phyloP scores from a whole-genome alignment of 176 grass and related monocot genomes.

The Oryza meridionalis region DNA sequence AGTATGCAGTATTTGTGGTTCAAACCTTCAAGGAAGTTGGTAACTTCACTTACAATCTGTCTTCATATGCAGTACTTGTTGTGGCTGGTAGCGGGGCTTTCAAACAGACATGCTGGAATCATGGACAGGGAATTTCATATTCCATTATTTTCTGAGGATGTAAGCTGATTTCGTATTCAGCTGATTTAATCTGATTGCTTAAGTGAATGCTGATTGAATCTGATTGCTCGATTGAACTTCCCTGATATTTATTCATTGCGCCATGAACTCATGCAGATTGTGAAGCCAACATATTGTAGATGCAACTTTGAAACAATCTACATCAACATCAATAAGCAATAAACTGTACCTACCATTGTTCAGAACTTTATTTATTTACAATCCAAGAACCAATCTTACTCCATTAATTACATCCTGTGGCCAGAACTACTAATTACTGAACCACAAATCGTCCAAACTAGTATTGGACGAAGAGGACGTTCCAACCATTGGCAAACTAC shows the following conservation, averaged over 20 bases:
- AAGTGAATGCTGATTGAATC: not conserved
- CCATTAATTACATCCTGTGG: not conserved
- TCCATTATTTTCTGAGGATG: not conserved
- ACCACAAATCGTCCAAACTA: not conserved
- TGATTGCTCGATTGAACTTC: not conserved
- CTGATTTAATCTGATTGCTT: not conserved
- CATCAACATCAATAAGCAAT: not conserved
- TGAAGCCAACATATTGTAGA: not conserved
- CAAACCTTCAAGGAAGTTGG: not conserved
- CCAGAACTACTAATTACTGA: not conserved
- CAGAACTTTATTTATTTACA: not conserved
- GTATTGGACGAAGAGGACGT: not conserved
- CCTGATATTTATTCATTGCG: not conserved
- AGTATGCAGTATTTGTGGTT: not conserved
- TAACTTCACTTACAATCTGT: not conserved
- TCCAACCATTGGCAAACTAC: not conserved
- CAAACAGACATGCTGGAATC: conserved; percentile 2
- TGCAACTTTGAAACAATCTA: not conserved
- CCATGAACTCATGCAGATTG: not conserved
- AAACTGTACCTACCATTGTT: not conserved
- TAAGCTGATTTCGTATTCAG: not conserved
- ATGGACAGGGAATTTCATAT: not conserved
- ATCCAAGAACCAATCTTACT: not conserved
- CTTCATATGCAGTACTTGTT: not conserved
- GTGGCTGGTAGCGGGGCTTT: not conserved